These are phyloP conservation scores for Boletus edulis DNA, from an alignment of 768 basidiomycete genomes.

Conservation along the genomic window DNA sequence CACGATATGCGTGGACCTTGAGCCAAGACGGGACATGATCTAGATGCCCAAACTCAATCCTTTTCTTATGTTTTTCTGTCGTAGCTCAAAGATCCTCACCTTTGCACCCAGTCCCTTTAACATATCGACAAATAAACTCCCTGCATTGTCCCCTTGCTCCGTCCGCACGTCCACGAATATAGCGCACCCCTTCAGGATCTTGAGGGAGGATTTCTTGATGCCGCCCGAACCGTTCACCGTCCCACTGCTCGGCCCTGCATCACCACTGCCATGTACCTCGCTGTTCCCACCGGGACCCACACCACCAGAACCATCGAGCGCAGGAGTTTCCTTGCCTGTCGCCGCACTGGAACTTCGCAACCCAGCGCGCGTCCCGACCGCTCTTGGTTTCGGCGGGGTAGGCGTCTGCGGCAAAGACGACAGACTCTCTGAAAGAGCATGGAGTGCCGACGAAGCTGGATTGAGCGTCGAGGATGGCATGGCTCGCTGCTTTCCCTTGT, in stretches of 20 bases:
- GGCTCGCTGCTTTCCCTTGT: slow-evolving; percentile 19
- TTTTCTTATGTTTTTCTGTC: neutral
- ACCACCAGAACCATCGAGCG: slow-evolving; percentile 16
- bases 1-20: slow-evolving; percentile 79
- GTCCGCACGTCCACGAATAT: slow-evolving; percentile 84
- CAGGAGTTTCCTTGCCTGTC: slow-evolving; percentile 23
- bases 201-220: slow-evolving; percentile 36
- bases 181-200: slow-evolving; percentile 66
- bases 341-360: slow-evolving; percentile 40
- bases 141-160: slow-evolving; percentile 76
- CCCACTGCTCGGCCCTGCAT: neutral
- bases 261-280: neutral
- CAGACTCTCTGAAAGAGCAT: slow-evolving; percentile 62
- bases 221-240: slow-evolving; percentile 24
- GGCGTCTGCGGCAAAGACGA: slow-evolving; percentile 44
- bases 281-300: slow-evolving; percentile 22
- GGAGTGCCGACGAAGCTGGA: slow-evolving; percentile 42
- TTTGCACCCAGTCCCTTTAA: slow-evolving; percentile 74
- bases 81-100: slow-evolving; percentile 40
- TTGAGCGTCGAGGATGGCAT: slow-evolving; percentile 20
- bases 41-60: slow-evolving; percentile 23
- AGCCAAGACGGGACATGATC: slow-evolving; percentile 65
- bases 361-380: slow-evolving; percentile 51
- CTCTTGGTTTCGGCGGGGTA: slow-evolving; percentile 29
- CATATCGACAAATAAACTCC: slow-evolving; percentile 81